A percentile compares a stretch with the other conserved stretches of the same genome.
phyloP scores from a whole-genome alignment of 1,284 basidiomycete genomes.

The Pseudozyma tsukubaensis region DNA sequence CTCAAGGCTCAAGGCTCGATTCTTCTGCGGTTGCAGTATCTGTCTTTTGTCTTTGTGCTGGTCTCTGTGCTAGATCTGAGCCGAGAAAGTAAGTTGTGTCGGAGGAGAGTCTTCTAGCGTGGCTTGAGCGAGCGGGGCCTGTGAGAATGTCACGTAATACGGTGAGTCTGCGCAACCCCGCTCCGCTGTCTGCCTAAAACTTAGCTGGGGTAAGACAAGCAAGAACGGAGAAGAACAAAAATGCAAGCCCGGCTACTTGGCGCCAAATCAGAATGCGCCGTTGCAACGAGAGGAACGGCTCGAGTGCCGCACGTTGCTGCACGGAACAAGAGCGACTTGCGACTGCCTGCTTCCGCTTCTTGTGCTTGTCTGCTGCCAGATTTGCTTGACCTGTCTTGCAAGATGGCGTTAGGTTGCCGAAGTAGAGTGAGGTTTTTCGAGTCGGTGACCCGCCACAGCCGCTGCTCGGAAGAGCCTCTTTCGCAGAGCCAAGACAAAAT shows the following conservation, averaged over 20 bases:
- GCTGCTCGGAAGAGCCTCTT: neutral
- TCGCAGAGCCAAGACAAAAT: slow-evolving; percentile 33
- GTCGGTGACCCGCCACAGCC: slow-evolving; percentile 42
- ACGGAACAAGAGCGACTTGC: too few species aligned
- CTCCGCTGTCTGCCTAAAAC: slow-evolving; percentile 1
- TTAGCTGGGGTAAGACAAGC: slow-evolving; percentile 10
- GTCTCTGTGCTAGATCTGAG: neutral
- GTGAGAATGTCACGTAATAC: neutral
- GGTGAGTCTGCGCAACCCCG: neutral
- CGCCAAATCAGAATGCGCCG: slow-evolving; percentile 18
- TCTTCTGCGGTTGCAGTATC: too few species aligned
- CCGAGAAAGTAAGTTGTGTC: slow-evolving; percentile 9
- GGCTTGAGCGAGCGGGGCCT: slow-evolving; percentile 2
- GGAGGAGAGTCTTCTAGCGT: neutral
- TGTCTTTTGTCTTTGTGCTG: too few species aligned
- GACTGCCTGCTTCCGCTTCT: neutral
- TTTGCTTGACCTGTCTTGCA: neutral
- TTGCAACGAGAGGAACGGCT: neutral
- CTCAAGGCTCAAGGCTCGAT: too few species aligned
- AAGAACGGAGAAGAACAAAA: neutral
- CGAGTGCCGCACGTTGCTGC: slow-evolving; percentile 6
- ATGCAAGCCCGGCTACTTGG: slow-evolving; percentile 6
- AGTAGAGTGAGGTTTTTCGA: neutral
- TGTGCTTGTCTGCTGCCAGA: neutral
- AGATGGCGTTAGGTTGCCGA: too few species aligned